phyloP scores from a whole-genome alignment of 75 land plant species.

The Sequoia sempervirens region DNA sequence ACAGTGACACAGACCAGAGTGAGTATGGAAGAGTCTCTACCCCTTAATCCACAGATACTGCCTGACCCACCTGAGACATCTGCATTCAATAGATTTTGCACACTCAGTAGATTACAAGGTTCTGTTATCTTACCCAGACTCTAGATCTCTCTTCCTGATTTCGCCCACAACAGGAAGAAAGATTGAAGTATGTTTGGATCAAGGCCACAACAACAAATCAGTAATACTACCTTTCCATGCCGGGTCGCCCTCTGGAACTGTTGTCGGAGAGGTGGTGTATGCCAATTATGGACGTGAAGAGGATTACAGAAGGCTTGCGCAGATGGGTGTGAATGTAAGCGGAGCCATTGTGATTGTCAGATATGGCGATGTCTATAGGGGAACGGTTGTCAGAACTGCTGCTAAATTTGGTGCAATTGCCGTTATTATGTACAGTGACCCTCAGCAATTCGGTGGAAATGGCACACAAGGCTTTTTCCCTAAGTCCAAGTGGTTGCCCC shows the following conservation, averaged over 20 bases:
- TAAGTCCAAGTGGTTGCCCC: conserved; percentile 28
- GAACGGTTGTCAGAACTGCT: conserved; percentile 37
- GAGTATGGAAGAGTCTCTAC: neutral
- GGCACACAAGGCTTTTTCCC: conserved; percentile 18
- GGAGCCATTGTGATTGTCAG: conserved; percentile 62
- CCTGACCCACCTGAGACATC: too few relatives aligned
- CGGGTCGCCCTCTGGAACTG: conserved; percentile 69
- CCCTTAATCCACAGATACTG: neutral
- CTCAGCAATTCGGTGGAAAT: conserved; percentile 22
- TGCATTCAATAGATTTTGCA: too few relatives aligned
- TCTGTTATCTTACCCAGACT: conserved; percentile 57
- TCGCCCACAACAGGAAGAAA: neutral
- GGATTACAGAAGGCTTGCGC: conserved; percentile 42
- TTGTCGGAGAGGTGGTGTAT: conserved; percentile 49
- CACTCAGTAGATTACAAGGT: conserved; percentile 25
- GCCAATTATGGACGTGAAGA: conserved; percentile 70
- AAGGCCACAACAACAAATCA: neutral
- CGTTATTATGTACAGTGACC: conserved; percentile 48
- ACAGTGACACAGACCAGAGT: neutral
- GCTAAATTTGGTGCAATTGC: conserved; percentile 54
- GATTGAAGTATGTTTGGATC: neutral
- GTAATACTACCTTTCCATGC: conserved; percentile 50
- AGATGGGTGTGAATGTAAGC: conserved; percentile 47
- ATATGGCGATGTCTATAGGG: conserved; percentile 54
- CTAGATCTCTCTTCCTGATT: neutral